Evolutionary conservation across 805 yeast genomes (phyloP).

Genomic region (Kodamaea kaohsiungensis): DNA sequence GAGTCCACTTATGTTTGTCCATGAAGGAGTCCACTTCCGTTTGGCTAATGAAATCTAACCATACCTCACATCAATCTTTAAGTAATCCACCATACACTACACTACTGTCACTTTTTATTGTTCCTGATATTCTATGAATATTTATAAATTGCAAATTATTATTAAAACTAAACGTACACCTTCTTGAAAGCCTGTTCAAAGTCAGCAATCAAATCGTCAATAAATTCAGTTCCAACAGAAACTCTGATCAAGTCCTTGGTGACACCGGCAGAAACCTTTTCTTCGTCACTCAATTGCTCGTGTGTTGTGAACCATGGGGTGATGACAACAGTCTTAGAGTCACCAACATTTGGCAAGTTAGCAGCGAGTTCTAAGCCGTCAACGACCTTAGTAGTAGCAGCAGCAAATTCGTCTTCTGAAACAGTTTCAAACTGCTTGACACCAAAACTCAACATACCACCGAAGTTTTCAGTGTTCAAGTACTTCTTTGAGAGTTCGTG

Average conservation of each 20-base stretch:
- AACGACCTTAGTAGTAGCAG: slow-evolving; percentile 81
- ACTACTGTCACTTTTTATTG: too few species aligned
- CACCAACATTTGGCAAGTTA: slow-evolving; percentile 96
- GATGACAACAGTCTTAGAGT: slow-evolving; percentile 90
- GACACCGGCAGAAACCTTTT: slow-evolving; percentile 82
- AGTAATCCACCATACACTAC: too few species aligned
- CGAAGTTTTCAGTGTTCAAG: slow-evolving; percentile 59
- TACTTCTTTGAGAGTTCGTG: slow-evolving; percentile 85
- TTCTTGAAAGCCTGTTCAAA: slow-evolving; percentile 78
- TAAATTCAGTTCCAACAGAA: slow-evolving; percentile 85
- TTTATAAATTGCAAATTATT: neutral
- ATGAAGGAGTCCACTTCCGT: too few species aligned
- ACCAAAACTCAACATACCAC: slow-evolving; percentile 88
- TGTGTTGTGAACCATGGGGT: slow-evolving; percentile 97
- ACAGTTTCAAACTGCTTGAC: slow-evolving; percentile 60
- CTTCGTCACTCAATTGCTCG: slow-evolving; percentile 83
- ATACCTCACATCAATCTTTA: too few species aligned
- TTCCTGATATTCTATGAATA: too few species aligned
- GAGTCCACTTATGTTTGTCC: too few species aligned
- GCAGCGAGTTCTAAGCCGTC: slow-evolving; percentile 84
- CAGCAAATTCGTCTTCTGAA: slow-evolving; percentile 57
- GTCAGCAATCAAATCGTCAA: slow-evolving; percentile 72
- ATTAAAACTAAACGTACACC: slow-evolving; percentile 40
- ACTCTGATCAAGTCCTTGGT: slow-evolving; percentile 84
- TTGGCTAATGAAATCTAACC: too few species aligned